Percentiles rank a stretch among this genome's conserved stretches.
These are phyloP conservation scores for Meredithiella fracta DNA, from an alignment of 2,329 filamentous ascomycete genomes.

Conservation along the genomic window DNA sequence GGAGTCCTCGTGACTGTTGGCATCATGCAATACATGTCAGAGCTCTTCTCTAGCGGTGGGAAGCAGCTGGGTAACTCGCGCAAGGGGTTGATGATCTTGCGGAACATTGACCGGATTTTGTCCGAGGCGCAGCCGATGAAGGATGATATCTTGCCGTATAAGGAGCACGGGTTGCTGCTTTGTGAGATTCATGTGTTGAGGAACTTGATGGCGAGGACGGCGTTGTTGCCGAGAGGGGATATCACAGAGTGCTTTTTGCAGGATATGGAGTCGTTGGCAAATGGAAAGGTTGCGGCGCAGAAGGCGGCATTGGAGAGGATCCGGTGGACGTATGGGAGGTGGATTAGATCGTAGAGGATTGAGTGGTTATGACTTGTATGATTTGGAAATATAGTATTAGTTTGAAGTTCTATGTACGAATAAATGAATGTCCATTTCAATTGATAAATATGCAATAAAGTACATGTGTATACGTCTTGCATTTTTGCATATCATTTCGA, in stretches of 20 bases:
- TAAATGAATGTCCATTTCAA: not conserved
- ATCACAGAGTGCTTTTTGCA: conserved; percentile 74
- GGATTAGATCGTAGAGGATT: conserved; percentile 29
- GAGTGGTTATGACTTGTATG: not conserved
- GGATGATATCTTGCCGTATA: conserved; percentile 67
- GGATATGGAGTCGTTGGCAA: conserved; percentile 72
- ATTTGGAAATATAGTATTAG: not conserved
- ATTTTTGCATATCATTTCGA: too few species aligned
- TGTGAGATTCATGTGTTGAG: conserved; percentile 79
- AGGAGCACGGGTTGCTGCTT: conserved; percentile 77
- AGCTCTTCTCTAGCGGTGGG: conserved; percentile 53
- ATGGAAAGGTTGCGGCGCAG: conserved; percentile 66
- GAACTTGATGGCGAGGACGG: conserved; percentile 37
- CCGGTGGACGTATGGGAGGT: conserved; percentile 77
- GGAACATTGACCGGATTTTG: conserved; percentile 74
- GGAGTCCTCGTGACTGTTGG: conserved; percentile 75
- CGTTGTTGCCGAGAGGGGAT: conserved; percentile 50
- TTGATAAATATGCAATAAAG: too few species aligned
- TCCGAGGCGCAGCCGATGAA: conserved; percentile 51
- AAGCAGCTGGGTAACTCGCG: conserved; percentile 48
- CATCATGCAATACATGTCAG: conserved; percentile 53
- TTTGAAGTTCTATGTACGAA: not conserved
- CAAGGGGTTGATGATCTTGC: conserved; percentile 58
- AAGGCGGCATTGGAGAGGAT: conserved; percentile 66
- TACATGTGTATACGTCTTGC: too few species aligned